Evolutionary conservation across 495 filamentous ascomycete genomes (phyloP).

Genomic region (Aspergillus saccharolyticus): DNA sequence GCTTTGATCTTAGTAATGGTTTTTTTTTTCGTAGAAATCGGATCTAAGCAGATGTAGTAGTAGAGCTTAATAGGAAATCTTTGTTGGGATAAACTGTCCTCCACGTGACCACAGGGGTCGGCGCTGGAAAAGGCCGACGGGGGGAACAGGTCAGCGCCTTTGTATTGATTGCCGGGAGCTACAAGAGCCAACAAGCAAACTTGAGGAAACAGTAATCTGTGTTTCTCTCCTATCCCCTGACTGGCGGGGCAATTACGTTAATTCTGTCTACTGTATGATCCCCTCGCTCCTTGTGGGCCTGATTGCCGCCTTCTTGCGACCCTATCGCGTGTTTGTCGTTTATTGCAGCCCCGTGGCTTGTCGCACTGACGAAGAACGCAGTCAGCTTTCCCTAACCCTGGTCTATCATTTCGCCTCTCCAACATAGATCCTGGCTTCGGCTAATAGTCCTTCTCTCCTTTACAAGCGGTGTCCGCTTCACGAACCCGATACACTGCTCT

Average conservation of each 20-base stretch:
- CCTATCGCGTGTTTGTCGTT: constrained; percentile 1
- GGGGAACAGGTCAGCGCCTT: constrained; percentile 4
- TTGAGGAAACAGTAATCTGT: background rate
- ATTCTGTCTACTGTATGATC: background rate
- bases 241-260: background rate
- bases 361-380: background rate
- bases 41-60: background rate
- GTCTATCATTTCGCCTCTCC: background rate
- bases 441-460: background rate
- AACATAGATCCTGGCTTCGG: background rate
- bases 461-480: background rate
- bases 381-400: background rate
- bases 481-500: background rate
- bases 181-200: background rate
- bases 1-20: background rate
- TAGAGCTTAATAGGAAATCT: background rate
- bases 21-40: background rate
- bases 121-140: constrained; percentile 2
- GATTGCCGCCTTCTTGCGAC: background rate
- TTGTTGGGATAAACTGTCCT: background rate
- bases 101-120: constrained; percentile 3
- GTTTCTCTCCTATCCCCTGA: background rate
- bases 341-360: background rate
- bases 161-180: background rate
- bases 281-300: background rate